Evolutionary conservation across 2,329 filamentous ascomycete genomes (phyloP), one percentile per base, ranked within the genome.

Genomic region (Didymella exigua): DNA sequence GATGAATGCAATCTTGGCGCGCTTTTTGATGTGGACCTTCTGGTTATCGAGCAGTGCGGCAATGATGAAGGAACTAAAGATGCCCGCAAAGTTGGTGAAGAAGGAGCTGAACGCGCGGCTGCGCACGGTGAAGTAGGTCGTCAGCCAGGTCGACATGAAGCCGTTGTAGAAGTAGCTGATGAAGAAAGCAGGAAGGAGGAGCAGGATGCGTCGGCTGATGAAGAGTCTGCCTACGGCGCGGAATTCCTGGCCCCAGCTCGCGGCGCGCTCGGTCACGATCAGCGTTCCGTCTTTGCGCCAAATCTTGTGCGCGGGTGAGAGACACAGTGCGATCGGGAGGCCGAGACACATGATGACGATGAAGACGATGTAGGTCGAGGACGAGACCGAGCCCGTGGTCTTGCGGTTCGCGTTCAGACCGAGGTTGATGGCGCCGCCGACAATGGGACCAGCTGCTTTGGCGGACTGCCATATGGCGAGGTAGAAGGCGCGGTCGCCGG

Each of bases 371-470:
- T 79, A 79, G 0, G 77, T 80, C 10, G 75, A 65, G 14, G 69
- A 72, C 0, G 68, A 68, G 0, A 77, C 72, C n/a, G 74, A 73
- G 16, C 77, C 77, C 2, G 66, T 62, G 0, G 75, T 72, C 19
- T 73, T 70, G 10, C 69, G 62, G 30, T 68, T 69, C 24, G 73
- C 68, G 58, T 82, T 83, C 9, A 83, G 62, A 0, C 76, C 81
- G 2, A 83, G 70, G 18, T 79, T 78, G 56, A 83, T 82, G 2
- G 79, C 75, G 3, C 80, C 81, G 10, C 81, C 81, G 7, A 84
- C 75, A 23, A 82, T 79, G 16, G 71, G 71, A 9, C 71, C 71
- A 42, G 69, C 60, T 6, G 70, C 70, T 48, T 73, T 73, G 5
- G 70, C 70, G 7, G 66, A 68, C 52, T 73, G 70, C 71, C 71